These are phyloP conservation scores for Thielaviopsis euricoi DNA, from an alignment of 2,329 filamentous ascomycete genomes.

Conservation along the genomic window DNA sequence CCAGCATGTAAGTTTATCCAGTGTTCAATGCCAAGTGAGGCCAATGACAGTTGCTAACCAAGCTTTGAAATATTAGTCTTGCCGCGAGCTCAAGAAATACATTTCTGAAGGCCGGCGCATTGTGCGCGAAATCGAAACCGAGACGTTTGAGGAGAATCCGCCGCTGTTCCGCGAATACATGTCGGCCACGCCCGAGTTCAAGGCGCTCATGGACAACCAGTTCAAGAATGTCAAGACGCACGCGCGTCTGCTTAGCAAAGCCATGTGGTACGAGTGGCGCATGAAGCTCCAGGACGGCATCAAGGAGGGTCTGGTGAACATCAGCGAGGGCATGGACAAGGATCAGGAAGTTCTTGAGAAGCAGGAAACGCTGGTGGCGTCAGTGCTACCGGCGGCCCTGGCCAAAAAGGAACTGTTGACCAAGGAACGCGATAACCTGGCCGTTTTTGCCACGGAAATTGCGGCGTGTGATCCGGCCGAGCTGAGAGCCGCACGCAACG, in stretches of 20 bases:
- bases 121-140: constrained; percentile 76
- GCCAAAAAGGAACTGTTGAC: constrained; percentile 45
- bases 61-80: constrained; percentile 48
- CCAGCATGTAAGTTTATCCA: constrained; percentile 28
- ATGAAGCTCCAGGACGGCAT: constrained; percentile 72
- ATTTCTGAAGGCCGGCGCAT: constrained; percentile 85
- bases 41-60: constrained; percentile 1
- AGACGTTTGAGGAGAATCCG: constrained; percentile 81
- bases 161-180: constrained; percentile 85
- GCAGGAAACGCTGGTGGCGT: constrained; percentile 52
- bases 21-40: neutral
- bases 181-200: constrained; percentile 66
- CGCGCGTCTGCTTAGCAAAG: constrained; percentile 77
- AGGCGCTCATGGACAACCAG: constrained; percentile 80
- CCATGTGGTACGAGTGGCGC: constrained; percentile 97
- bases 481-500: constrained; percentile 54
- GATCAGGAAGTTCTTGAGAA: constrained; percentile 53
- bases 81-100: constrained; percentile 89
- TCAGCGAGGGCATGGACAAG: constrained; percentile 56
- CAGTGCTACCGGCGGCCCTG: constrained; percentile 47
- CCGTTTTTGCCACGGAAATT: constrained; percentile 56
- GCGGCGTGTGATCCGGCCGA: constrained; percentile 69
- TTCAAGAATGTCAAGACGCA: constrained; percentile 96
- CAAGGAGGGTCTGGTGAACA: constrained; percentile 62
- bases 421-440: constrained; percentile 48